Evolutionary conservation across 208 protist species (phyloP).

Genomic region (Leishmania martiniquensis): DNA sequence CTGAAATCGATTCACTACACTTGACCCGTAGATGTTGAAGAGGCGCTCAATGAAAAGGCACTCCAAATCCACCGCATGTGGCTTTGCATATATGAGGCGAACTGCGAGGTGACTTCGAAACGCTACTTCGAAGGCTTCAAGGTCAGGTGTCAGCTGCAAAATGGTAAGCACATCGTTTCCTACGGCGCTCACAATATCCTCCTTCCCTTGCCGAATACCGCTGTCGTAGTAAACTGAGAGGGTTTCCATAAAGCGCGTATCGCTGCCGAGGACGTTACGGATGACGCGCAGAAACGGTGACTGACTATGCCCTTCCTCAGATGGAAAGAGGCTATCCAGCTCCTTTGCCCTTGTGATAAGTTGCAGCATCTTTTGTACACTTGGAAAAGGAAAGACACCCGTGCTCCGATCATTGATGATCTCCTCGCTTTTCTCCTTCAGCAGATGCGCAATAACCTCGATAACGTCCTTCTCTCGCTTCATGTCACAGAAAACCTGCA

Average conservation of each 20-base stretch:
- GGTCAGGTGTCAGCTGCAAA: constrained; percentile 58
- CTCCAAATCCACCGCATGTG: constrained; percentile 47
- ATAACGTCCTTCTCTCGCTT: constrained; percentile 30
- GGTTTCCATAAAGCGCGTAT: constrained; percentile 48
- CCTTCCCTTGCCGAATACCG: constrained; percentile 34
- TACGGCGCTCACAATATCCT: constrained; percentile 25
- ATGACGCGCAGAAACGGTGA: constrained; percentile 34
- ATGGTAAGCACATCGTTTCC: constrained; percentile 45
- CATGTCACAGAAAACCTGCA: constrained; percentile 27
- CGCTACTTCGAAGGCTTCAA: constrained; percentile 66
- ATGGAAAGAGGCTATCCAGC: constrained; percentile 20
- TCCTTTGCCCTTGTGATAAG: constrained; percentile 28
- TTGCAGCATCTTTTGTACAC: constrained; percentile 28
- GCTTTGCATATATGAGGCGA: constrained; percentile 60
- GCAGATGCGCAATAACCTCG: constrained; percentile 18
- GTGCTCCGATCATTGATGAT: constrained; percentile 13
- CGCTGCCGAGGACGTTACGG: constrained; percentile 40
- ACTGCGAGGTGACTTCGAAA: constrained; percentile 59
- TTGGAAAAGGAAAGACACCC: constrained; percentile 16
- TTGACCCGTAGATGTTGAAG: constrained; percentile 48
- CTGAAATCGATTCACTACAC: constrained; percentile 61
- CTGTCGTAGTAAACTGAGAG: constrained; percentile 66
- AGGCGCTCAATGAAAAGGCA: constrained; percentile 54
- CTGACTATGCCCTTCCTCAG: constrained; percentile 15
- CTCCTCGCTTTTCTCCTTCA: constrained; percentile 21